phyloP scores from a whole-genome alignment of 192 early-diverging fungal species.

The Coemansia sp. region DNA sequence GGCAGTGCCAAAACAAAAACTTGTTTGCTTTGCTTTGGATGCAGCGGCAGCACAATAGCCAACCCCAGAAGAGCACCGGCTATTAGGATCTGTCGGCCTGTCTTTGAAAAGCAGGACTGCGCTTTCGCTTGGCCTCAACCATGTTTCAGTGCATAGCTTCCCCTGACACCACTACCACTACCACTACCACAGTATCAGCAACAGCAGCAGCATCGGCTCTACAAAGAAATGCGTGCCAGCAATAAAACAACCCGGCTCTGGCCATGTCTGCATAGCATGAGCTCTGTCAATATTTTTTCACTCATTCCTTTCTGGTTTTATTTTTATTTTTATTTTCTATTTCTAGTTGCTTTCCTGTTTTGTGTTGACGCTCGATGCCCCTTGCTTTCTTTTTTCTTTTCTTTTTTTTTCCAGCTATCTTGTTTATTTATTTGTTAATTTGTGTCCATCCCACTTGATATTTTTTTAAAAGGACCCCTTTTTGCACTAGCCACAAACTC shows the following conservation, averaged over 20 bases:
- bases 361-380: neutral
- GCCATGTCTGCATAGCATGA: neutral
- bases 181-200: neutral
- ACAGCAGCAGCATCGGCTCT: too few species aligned
- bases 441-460: neutral
- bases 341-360: neutral
- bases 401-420: neutral
- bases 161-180: conserved; percentile 3
- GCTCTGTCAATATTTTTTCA: neutral
- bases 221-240: too few species aligned
- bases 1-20: too few species aligned
- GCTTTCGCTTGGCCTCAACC: too few species aligned
- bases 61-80: too few species aligned
- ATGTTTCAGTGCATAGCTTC: conserved; percentile 2
- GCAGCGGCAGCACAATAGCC: too few species aligned
- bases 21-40: neutral
- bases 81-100: too few species aligned
- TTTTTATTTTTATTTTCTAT: neutral
- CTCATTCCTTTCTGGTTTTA: neutral
- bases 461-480: neutral
- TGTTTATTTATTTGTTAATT: neutral
- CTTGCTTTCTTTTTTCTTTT: conserved; percentile 2
- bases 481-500: conserved; percentile 1
- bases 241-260: conserved; percentile 3
- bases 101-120: neutral